A percentile compares a stretch with the other conserved stretches of the same genome.
These are phyloP conservation scores for Cyberlindnera galapagoensis DNA, from an alignment of 805 yeast species.

Conservation along the genomic window DNA sequence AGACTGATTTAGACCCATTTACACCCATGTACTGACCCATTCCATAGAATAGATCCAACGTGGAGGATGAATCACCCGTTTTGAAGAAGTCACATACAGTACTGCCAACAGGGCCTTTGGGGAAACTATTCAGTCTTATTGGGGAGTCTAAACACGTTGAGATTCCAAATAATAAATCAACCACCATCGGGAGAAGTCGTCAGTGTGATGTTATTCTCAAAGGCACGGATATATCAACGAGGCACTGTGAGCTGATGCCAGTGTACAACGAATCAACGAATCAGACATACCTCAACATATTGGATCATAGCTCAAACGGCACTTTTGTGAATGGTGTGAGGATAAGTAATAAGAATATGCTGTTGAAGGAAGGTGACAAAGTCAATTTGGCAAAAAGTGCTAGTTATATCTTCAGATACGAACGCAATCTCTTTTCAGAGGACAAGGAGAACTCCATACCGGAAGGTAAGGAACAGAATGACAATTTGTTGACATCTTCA, in stretches of 20 bases:
- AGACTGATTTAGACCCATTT: too few species aligned
- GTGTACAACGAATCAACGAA: constrained; percentile 32
- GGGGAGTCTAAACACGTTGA: constrained; percentile 13
- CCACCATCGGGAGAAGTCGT: constrained; percentile 49
- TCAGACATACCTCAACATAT: constrained; percentile 34
- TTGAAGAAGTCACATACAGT: constrained; percentile 16
- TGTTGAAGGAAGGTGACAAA: constrained; percentile 60
- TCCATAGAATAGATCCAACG: not conserved
- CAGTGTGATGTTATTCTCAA: constrained; percentile 48
- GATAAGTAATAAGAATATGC: constrained; percentile 37
- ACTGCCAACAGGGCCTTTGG: constrained; percentile 8
- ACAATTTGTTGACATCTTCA: too few species aligned
- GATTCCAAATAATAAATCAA: constrained; percentile 28
- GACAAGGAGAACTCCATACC: constrained; percentile 16
- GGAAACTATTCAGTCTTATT: constrained; percentile 13
- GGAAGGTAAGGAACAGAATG: not conserved
- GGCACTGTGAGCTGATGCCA: constrained; percentile 50
- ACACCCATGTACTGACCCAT: too few species aligned
- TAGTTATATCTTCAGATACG: constrained; percentile 42
- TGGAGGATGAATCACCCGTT: constrained; percentile 10
- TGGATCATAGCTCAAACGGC: constrained; percentile 58
- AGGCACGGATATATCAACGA: constrained; percentile 60
- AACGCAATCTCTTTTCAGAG: constrained; percentile 11
- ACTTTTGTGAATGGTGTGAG: constrained; percentile 55
- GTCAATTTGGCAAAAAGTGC: constrained; percentile 51